These are phyloP conservation scores for Echeveria elegans DNA, from an alignment of 164 flowering plant genomes.

Conservation along the genomic window DNA sequence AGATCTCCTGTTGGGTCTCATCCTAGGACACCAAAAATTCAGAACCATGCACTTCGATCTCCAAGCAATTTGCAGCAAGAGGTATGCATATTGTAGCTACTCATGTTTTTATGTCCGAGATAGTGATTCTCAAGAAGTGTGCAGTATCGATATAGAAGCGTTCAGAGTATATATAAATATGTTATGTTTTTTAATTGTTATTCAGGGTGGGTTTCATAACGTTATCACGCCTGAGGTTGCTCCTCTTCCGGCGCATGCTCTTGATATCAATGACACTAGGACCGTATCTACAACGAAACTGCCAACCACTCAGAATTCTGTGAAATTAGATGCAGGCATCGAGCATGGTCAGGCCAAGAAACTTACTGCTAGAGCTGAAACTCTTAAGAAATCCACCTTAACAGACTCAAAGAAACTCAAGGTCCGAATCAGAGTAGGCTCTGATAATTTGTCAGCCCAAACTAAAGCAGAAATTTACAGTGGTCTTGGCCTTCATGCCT, in stretches of 20 bases:
- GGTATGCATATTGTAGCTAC: slow-evolving; percentile 28
- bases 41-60: slow-evolving; percentile 20
- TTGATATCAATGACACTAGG: slow-evolving; percentile 19
- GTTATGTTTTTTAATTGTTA: background rate
- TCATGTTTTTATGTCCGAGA: background rate
- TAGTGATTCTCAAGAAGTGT: background rate
- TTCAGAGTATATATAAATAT: background rate
- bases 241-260: slow-evolving; percentile 14
- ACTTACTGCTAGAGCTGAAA: slow-evolving; percentile 13
- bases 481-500: slow-evolving; percentile 70
- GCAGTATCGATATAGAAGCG: slow-evolving; percentile 12
- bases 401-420: slow-evolving; percentile 22
- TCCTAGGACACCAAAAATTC: slow-evolving; percentile 36
- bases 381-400: slow-evolving; percentile 16
- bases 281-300: slow-evolving; percentile 16
- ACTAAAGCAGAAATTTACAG: slow-evolving; percentile 37
- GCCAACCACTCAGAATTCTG: slow-evolving; percentile 17
- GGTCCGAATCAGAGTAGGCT: slow-evolving; percentile 39
- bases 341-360: slow-evolving; percentile 18
- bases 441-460: slow-evolving; percentile 14
- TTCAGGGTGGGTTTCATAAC: slow-evolving; percentile 29
- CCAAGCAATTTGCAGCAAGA: slow-evolving; percentile 28
- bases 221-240: slow-evolving; percentile 20
- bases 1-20: slow-evolving; percentile 41
- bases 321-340: slow-evolving; percentile 20